Evolutionary conservation across 1,139 yeast genomes (phyloP).

Genomic region (Geotrichum citri-aurantii): DNA sequence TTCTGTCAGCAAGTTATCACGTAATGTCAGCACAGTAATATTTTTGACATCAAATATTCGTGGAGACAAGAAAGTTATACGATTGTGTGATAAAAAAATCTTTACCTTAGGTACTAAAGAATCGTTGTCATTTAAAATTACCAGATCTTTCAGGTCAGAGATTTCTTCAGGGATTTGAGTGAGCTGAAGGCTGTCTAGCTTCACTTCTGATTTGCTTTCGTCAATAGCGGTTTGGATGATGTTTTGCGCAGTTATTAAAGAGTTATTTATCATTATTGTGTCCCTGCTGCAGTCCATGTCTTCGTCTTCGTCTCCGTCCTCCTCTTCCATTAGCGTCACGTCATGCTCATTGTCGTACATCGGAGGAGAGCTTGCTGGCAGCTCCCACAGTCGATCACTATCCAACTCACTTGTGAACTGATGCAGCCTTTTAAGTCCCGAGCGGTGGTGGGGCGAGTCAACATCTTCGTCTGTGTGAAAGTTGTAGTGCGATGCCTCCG

Average conservation of each 20-base stretch:
- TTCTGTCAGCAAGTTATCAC: slow-evolving; percentile 46
- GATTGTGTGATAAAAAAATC: slow-evolving; percentile 48
- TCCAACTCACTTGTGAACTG: slow-evolving; percentile 10
- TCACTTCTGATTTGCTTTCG: slow-evolving; percentile 37
- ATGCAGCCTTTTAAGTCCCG: slow-evolving; percentile 6
- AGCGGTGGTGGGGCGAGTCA: slow-evolving; percentile 17
- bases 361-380: slow-evolving; percentile 27
- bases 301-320: slow-evolving; percentile 2
- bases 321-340: slow-evolving; percentile 10
- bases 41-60: slow-evolving; percentile 46
- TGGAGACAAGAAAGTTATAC: slow-evolving; percentile 48
- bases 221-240: slow-evolving; percentile 33
- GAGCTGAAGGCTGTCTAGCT: slow-evolving; percentile 43
- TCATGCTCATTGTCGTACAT: slow-evolving; percentile 4
- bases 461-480: slow-evolving; percentile 28
- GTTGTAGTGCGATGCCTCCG: slow-evolving; percentile 25
- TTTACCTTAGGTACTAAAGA: slow-evolving; percentile 35
- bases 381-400: slow-evolving; percentile 19
- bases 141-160: slow-evolving; percentile 12
- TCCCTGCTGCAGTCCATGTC: neutral
- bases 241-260: slow-evolving; percentile 20
- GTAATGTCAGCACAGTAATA: slow-evolving; percentile 49
- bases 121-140: slow-evolving; percentile 18
- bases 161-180: slow-evolving; percentile 42
- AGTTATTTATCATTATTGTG: neutral